Percentiles rank a stretch among this genome's conserved stretches.
phyloP scores from a whole-genome alignment of 1,139 yeast species.

The Debaryomyces sp. region DNA sequence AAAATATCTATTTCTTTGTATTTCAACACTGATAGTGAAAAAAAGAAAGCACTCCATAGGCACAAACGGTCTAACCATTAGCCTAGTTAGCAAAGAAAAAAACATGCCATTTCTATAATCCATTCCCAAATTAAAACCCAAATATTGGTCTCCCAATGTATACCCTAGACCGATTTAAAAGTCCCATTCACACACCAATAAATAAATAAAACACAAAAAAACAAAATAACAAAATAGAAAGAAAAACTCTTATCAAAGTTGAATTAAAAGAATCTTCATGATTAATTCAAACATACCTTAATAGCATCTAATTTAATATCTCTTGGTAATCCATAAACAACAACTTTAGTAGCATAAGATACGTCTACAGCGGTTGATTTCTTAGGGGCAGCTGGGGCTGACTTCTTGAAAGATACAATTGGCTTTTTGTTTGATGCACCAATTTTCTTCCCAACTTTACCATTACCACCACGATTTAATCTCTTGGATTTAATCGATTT shows the following conservation, averaged over 20 bases:
- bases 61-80: not conserved
- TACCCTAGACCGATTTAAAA: not conserved
- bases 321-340: constrained; percentile 76
- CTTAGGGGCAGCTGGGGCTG: constrained; percentile 33
- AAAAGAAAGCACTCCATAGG: constrained; percentile 9
- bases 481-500: constrained; percentile 32
- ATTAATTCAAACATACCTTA: constrained; percentile 62
- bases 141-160: not conserved
- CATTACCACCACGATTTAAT: constrained; percentile 29
- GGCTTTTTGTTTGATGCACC: constrained; percentile 35
- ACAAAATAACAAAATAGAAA: constrained; percentile 5
- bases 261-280: constrained; percentile 5
- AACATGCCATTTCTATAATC: constrained; percentile 8
- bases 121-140: not conserved
- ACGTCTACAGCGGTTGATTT: constrained; percentile 47
- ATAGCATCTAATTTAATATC: constrained; percentile 78
- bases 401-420: constrained; percentile 40
- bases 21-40: constrained; percentile 5
- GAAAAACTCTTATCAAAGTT: constrained; percentile 6
- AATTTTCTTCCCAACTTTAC: constrained; percentile 36
- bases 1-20: constrained; percentile 5
- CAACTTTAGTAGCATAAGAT: constrained; percentile 69
- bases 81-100: constrained; percentile 10
- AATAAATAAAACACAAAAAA: constrained; percentile 5
- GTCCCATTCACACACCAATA: constrained; percentile 5